These are phyloP conservation scores for Pseudocercospora ulei DNA, from an alignment of 2,329 filamentous ascomycete genomes.

Conservation along the genomic window DNA sequence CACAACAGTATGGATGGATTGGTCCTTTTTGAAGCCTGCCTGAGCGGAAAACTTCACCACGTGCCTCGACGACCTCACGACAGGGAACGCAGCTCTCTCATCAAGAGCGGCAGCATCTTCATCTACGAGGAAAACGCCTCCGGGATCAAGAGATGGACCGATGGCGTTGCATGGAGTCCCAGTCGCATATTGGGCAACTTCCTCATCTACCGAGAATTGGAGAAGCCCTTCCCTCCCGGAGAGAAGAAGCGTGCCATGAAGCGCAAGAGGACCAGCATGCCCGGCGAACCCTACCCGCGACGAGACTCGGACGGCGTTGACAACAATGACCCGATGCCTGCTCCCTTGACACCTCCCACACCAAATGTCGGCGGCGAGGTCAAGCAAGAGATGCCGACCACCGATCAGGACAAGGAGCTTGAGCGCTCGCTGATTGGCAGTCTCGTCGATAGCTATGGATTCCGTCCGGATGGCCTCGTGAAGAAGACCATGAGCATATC, in stretches of 20 bases:
- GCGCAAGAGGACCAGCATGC: constrained; percentile 48
- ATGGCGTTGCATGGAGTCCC: constrained; percentile 83
- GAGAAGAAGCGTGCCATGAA: constrained; percentile 80
- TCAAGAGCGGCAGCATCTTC: constrained; percentile 76
- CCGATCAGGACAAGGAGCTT: constrained; percentile 39
- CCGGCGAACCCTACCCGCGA: constrained; percentile 46
- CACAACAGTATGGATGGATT: constrained; percentile 55
- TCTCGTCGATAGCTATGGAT: constrained; percentile 78
- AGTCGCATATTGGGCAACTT: constrained; percentile 78
- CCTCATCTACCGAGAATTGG: constrained; percentile 72
- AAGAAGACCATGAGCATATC: constrained; percentile 89
- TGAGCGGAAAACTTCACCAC: constrained; percentile 60
- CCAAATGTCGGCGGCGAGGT: constrained; percentile 26
- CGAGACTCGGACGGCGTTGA: constrained; percentile 32
- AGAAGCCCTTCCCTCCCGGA: constrained; percentile 65
- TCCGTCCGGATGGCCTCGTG: constrained; percentile 70
- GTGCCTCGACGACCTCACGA: constrained; percentile 79
- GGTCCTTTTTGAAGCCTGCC: constrained; percentile 67
- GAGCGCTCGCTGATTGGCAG: constrained; percentile 64
- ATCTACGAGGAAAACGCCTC: constrained; percentile 87
- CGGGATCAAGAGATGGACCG: constrained; percentile 89
- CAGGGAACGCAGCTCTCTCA: constrained; percentile 64
- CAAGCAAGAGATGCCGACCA: constrained; percentile 27
- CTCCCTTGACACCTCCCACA: constrained; percentile 32
- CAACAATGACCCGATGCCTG: constrained; percentile 21